Base-by-base conservation (phyloP, 306 rosid species). In the Vigna radiata region DNA sequence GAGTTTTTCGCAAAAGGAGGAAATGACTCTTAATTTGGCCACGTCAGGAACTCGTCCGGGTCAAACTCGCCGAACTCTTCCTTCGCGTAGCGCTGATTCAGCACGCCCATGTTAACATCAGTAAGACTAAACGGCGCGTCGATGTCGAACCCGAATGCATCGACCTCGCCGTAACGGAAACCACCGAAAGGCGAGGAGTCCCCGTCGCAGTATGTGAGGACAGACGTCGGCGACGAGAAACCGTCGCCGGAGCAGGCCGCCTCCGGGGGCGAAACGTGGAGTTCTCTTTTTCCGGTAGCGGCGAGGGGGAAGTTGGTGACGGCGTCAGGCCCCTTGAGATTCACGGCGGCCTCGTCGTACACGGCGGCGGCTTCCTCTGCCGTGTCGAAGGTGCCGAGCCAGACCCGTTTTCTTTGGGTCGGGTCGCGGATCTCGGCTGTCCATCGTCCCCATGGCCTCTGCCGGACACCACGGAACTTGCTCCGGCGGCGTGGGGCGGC, bases 361-460 rank as follows among this genome's bases (percentile, higher is more conserved):
- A 81, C 87, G 2, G 88, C 77, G 52, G 98, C 98, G 2, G 98
- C 98, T 48, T 91, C 92, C 84, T 88, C 97, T n/a, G 98, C 98
- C 73, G 98, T 88, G 75, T 85, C 79, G 44, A 91, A 93, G 0
- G 98, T 93, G 3, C 98, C 98, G 0, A 93, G 91, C 98, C 98
- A 93, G 25, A 93, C 77, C 59, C 98, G 90, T 59, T 91, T 93
- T 13, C 89, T 16, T 0, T 65, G 89, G 18, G 0, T 71, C 39
- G 98, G 97, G 90, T 93, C 97, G 0, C 98, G 97, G 73, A 93
- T 90, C 88, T 93, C 98, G 1, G 98, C 98, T 0, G 98, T 97
- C 96, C 97, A 93, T 0, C 91, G 85, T 0, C 98, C 98, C 98
- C 98, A 93, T 0, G 96, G 94, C n/a, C 98, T 50, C 82, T 87